phyloP scores from a whole-genome alignment of 2,329 filamentous ascomycete species.

The Hypocreales sp. region DNA sequence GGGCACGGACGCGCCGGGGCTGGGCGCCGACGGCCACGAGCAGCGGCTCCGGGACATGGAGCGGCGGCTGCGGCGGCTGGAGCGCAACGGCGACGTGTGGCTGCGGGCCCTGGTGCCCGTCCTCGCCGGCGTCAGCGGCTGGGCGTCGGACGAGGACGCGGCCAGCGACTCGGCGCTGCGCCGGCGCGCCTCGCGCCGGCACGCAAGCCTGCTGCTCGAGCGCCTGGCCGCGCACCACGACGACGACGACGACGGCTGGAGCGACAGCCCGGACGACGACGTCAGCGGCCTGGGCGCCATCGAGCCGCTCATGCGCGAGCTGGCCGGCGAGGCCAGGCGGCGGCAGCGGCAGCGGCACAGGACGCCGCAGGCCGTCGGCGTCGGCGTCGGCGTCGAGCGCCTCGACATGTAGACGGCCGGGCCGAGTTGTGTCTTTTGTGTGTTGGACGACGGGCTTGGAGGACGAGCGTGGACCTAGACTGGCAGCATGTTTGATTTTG shows the following conservation, averaged over 20 bases:
- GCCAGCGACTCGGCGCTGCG: too few relatives aligned
- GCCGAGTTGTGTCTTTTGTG: too few relatives aligned
- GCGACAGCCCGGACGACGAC: constrained; percentile 12
- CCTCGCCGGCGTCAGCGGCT: constrained; percentile 26
- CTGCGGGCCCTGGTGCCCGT: constrained; percentile 27
- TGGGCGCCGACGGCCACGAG: constrained; percentile 25
- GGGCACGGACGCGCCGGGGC: constrained; percentile 19
- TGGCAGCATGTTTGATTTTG: too few relatives aligned
- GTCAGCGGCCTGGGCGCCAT: constrained; percentile 21
- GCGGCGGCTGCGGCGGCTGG: constrained; percentile 26
- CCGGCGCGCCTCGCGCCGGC: too few relatives aligned
- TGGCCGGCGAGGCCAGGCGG: constrained; percentile 15
- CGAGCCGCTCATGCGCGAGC: constrained; percentile 28
- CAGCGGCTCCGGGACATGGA: constrained; percentile 30
- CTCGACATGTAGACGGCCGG: too few relatives aligned
- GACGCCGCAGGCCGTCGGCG: too few relatives aligned
- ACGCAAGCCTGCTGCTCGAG: too few relatives aligned
- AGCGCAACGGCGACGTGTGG: constrained; percentile 30
- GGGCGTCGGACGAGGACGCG: constrained; percentile 17
- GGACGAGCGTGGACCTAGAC: too few relatives aligned
- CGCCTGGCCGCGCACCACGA: too few relatives aligned
- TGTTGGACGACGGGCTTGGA: too few relatives aligned
- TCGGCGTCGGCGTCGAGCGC: constrained; percentile 4
- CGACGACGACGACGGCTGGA: constrained; percentile 8
- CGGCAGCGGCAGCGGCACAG: too few relatives aligned